These are phyloP conservation scores for Globisporangium solare DNA, from an alignment of 352 stramenopile species.

Conservation along the genomic window DNA sequence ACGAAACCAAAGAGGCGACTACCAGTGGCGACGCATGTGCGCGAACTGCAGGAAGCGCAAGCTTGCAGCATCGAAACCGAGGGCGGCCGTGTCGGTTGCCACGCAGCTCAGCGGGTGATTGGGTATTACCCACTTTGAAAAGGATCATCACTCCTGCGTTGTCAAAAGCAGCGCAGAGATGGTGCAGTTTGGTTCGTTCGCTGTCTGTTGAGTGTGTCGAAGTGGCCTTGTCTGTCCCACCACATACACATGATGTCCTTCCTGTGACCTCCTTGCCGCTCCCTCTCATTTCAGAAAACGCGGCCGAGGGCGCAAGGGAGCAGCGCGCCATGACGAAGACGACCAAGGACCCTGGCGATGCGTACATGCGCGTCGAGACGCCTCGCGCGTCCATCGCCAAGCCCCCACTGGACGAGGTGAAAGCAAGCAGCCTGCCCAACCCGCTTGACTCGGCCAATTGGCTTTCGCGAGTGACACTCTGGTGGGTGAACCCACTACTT, in stretches of 20 bases:
- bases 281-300: neutral
- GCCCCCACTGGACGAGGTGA: neutral
- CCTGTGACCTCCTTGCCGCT: neutral
- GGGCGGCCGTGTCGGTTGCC: too few relatives aligned
- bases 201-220: too few relatives aligned
- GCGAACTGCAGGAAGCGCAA: too few relatives aligned
- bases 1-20: too few relatives aligned
- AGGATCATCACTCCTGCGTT: too few relatives aligned
- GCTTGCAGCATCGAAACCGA: too few relatives aligned
- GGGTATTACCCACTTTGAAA: too few relatives aligned
- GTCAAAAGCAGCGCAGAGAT: too few relatives aligned
- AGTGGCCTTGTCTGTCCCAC: too few relatives aligned
- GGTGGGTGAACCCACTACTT: conserved; percentile 21
- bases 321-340: neutral
- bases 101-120: too few relatives aligned
- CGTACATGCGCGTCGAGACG: conserved; percentile 15
- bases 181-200: too few relatives aligned
- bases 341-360: neutral
- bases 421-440: conserved; percentile 4
- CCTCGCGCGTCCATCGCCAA: conserved; percentile 5
- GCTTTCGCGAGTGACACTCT: conserved; percentile 18
- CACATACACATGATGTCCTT: neutral
- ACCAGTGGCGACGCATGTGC: too few relatives aligned
- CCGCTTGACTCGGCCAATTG: conserved; percentile 19
- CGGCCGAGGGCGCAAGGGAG: neutral